Percentiles rank a stretch among this genome's conserved stretches.
Conservation (phyloP, 2,329 filamentous ascomycete genomes). For the Coleophoma cylindrospora region DNA sequence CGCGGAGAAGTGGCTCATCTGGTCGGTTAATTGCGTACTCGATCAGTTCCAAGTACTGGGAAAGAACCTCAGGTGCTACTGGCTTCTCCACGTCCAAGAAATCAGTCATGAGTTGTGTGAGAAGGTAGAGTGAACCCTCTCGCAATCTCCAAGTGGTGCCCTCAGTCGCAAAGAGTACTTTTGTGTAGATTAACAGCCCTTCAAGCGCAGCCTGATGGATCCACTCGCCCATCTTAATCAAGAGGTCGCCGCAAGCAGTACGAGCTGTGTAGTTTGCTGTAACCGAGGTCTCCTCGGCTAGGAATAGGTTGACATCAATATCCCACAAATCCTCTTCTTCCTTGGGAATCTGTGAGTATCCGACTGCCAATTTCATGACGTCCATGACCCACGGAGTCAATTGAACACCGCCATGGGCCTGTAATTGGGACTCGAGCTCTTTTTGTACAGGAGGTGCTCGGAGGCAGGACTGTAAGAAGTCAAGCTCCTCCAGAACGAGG, state of each 20-base stretch:
- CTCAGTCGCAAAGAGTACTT: slow-evolving; percentile 62
- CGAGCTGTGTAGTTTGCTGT: slow-evolving; percentile 95
- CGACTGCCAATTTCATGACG: slow-evolving; percentile 78
- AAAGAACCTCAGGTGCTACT: slow-evolving; percentile 64
- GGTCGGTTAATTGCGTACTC: slow-evolving; percentile 66
- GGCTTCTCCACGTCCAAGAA: slow-evolving; percentile 72
- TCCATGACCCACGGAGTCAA: slow-evolving; percentile 78
- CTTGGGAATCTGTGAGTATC: slow-evolving; percentile 82
- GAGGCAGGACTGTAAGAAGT: slow-evolving; percentile 89
- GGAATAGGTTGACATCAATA: slow-evolving; percentile 90
- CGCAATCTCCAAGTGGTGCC: slow-evolving; percentile 54
- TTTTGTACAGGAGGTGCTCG: slow-evolving; percentile 83
- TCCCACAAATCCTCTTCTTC: slow-evolving; percentile 97
- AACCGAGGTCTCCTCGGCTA: slow-evolving; percentile 91
- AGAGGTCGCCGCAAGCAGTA: slow-evolving; percentile 84
- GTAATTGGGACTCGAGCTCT: slow-evolving; percentile 77
- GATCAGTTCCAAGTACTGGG: slow-evolving; percentile 75
- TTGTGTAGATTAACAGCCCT: slow-evolving; percentile 72
- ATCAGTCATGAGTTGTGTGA: slow-evolving; percentile 79
- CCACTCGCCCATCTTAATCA: slow-evolving; percentile 93
- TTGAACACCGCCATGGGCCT: slow-evolving; percentile 51
- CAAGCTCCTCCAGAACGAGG: slow-evolving; percentile 86
- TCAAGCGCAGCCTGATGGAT: slow-evolving; percentile 71
- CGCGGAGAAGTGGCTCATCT: slow-evolving; percentile 73
- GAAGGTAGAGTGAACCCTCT: slow-evolving; percentile 78